Base-by-base conservation (phyloP, 73 alveolate species). In the Paramecium tetraurelia region DNA sequence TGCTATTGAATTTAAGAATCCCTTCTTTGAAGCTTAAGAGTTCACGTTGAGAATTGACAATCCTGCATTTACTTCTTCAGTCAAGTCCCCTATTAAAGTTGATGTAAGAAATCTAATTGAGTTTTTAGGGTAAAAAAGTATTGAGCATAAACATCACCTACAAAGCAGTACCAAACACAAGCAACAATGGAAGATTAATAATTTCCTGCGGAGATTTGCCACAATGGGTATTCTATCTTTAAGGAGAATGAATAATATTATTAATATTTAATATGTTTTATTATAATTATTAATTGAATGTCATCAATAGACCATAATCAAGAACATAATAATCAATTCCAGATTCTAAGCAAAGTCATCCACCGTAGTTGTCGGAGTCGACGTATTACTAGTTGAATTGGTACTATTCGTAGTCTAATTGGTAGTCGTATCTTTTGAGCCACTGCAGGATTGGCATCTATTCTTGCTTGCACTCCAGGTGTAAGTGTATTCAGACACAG, bases 1-100 rank as follows among this genome's bases (percentile, higher is more conserved):
- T 16, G 95, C 99, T 48, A 94, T 98, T 29, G 99, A 98, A 41
- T 98, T 98, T 95, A 97, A 97, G 96, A 98, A 98, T 95, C 99
- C 99, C 0, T 94, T 98, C 86, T 93, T 93, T 92, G 99, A 97
- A 85, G 98, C 99, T 16, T 96, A 96, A 85, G 99, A 98, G 93
- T 98, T 98, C 94, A 92, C 96, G 58, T 96, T 98, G 27, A 95
- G 99, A 93, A 90, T 98, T 85, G 99, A 98, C 94, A 98, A 98
- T 93, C 99, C 99, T 53, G 90, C 96, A 86, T 98, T 98, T 97
- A 96, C 99, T 8, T 92, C 95, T 1, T 98, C 99, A 2, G 97
- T 98, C 27, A 98, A 98, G 95, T 96, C 97, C 22, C 98, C 99
- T 71, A 98, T 97, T 50, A 96, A 96, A 70, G 75, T 98, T 35